A percentile compares a stretch with the other conserved stretches of the same genome.
Conservation (phyloP, 345 rosid species). For the Euphorbia lathyris region DNA sequence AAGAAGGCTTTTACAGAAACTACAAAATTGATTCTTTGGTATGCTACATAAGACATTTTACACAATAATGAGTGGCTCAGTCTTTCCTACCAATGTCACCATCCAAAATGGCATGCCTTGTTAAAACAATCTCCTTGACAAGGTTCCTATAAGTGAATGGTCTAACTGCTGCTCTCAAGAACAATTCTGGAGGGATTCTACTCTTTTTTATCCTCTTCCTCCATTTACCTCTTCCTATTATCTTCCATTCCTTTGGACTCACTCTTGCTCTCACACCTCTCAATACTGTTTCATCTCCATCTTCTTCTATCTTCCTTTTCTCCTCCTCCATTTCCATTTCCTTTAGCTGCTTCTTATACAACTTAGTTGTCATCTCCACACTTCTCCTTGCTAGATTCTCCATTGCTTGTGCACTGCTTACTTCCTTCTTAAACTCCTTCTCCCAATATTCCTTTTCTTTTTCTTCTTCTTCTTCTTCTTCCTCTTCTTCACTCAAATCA, state of each 20-base stretch:
- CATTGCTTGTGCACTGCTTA: constrained; percentile 67
- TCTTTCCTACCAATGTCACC: constrained; percentile 67
- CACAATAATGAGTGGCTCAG: constrained; percentile 11
- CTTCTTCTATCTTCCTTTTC: constrained; percentile 26
- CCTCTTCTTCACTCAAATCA: constrained; percentile 29
- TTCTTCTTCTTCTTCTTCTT: constrained; percentile 19
- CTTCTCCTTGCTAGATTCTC: constrained; percentile 66
- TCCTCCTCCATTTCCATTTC: constrained; percentile 37
- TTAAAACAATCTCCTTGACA: constrained; percentile 89
- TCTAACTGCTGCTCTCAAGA: constrained; percentile 75
- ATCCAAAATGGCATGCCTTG: constrained; percentile 90
- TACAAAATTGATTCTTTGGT: constrained; percentile 1
- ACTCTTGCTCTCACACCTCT: constrained; percentile 74
- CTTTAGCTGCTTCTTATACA: constrained; percentile 54
- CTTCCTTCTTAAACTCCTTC: constrained; percentile 59
- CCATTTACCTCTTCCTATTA: constrained; percentile 68
- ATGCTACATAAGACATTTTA: not conserved
- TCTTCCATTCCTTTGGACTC: constrained; percentile 75
- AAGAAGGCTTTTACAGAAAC: not conserved
- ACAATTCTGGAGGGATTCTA: constrained; percentile 76
- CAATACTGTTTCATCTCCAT: constrained; percentile 62
- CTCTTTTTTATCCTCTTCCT: constrained; percentile 71
- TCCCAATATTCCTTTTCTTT: constrained; percentile 55
- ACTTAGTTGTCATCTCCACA: constrained; percentile 38
- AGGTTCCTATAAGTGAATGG: constrained; percentile 90